Percentiles rank a stretch among this genome's conserved stretches.
These are phyloP conservation scores for Saccharomycopsis crataegensis DNA, from an alignment of 1,139 yeast species.

Conservation along the genomic window DNA sequence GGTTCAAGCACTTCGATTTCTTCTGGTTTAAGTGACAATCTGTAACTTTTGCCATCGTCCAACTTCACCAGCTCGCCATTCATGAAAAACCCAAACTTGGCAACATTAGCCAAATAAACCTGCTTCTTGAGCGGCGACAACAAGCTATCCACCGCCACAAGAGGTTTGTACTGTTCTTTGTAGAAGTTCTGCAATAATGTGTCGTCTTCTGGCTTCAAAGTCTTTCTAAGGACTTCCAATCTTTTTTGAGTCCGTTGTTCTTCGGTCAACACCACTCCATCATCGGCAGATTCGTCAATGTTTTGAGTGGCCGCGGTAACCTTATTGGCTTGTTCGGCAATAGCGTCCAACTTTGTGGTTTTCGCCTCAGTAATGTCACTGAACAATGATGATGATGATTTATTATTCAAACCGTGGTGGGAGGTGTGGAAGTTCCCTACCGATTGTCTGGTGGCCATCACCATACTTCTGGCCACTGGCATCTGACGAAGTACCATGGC, in stretches of 20 bases:
- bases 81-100: constrained; percentile 66
- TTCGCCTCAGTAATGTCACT: constrained; percentile 22
- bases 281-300: background rate
- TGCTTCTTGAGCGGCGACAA: constrained; percentile 69
- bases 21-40: constrained; percentile 47
- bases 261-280: constrained; percentile 4
- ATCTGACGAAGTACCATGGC: too few relatives aligned
- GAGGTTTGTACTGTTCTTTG: constrained; percentile 33
- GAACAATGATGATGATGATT: constrained; percentile 20
- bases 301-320: background rate
- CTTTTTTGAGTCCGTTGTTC: constrained; percentile 6
- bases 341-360: background rate
- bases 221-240: constrained; percentile 3
- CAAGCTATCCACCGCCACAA: constrained; percentile 37
- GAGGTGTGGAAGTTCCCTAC: constrained; percentile 2
- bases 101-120: constrained; percentile 56
- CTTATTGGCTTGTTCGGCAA: constrained; percentile 11
- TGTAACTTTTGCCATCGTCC: constrained; percentile 42
- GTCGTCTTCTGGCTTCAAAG: constrained; percentile 13
- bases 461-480: background rate
- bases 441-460: background rate
- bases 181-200: constrained; percentile 33
- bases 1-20: constrained; percentile 83
- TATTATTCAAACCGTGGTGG: background rate
- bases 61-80: constrained; percentile 49